Evolutionary conservation across 1,284 basidiomycete species (phyloP), one percentile per base, ranked within the genome.

Genomic region (Rhodotorula sp.): DNA sequence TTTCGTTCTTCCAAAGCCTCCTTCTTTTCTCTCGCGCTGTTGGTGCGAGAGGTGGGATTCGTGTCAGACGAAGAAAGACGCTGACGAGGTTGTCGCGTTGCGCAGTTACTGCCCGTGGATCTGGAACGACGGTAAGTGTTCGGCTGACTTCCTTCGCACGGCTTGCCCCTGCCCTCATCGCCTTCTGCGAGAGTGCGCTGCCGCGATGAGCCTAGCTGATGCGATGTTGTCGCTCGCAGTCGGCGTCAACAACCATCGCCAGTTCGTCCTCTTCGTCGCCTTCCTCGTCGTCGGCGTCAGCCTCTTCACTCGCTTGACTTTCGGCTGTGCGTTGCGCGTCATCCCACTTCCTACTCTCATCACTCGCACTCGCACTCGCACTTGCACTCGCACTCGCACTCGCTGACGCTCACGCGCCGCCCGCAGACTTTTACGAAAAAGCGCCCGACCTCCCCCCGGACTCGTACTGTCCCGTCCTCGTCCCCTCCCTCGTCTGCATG

Each of bases 41-140:
- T 36, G 36, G 8, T 36, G 36, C 36, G 36, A n/a, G 36, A 36
- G 13, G 36, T 8, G 13, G 36, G 13, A 36, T 29, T 8, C 29
- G 52, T 5, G 52, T 30, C 10, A 29, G 24, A 7, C 3, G 20
- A 24, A 19, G 29, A 34, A 20, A 29, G n/a, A 27, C 10, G n/a
- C 19, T 32, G 54, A 56, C 20, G 6, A 6, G 17, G 19, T 36
- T 17, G 48, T 32, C 2, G 20, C 53, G 44, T 22, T 10, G 27
- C 15, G 22, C 68, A 94, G 91, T 77, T 94, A 98, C 78, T 98
- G 95, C 78, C 96, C 96, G 13, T 99, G 95, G 95, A 89, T 98
- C n/a, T 96, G 93, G 90, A 98, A 98, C 81, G 98, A 95, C 80
- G 88, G 91, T 92, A 79, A 53, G 89, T 49, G 7, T 13, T 9